Evolutionary conservation across 1,284 basidiomycete genomes (phyloP).

Genomic region (Exsudoporus floridanus): DNA sequence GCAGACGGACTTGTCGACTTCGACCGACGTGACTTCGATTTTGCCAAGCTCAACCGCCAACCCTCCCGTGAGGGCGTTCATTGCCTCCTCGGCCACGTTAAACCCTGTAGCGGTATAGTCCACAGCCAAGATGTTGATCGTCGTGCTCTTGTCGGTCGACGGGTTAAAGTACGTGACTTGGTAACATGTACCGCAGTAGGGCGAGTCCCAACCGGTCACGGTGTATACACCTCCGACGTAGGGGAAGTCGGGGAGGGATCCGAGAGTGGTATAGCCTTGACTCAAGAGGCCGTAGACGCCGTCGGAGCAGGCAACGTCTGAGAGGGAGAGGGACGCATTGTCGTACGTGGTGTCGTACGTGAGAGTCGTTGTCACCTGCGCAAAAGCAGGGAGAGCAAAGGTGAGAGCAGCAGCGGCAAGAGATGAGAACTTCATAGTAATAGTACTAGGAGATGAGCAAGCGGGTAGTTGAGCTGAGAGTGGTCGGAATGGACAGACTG

Average conservation of each 20-base stretch:
- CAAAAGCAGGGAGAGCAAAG: constrained; percentile 16
- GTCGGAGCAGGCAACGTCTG: constrained; percentile 49
- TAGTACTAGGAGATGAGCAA: not conserved
- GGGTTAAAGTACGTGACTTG: constrained; percentile 24
- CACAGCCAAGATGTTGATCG: too few relatives aligned
- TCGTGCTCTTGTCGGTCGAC: too few relatives aligned
- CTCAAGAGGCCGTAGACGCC: constrained; percentile 41
- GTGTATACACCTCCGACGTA: constrained; percentile 46
- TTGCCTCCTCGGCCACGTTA: too few relatives aligned
- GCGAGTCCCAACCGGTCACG: constrained; percentile 35
- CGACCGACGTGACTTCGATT: too few relatives aligned
- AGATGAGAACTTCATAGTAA: constrained; percentile 26
- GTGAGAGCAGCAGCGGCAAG: constrained; percentile 11
- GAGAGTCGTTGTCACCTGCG: constrained; percentile 14
- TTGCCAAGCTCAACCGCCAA: too few relatives aligned
- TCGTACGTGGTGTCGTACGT: constrained; percentile 43
- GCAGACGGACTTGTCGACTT: too few relatives aligned
- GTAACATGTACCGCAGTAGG: constrained; percentile 40
- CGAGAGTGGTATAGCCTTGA: constrained; percentile 47
- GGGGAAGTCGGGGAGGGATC: constrained; percentile 50
- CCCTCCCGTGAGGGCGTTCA: too few relatives aligned
- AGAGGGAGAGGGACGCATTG: constrained; percentile 33
- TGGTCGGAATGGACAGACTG: not conserved
- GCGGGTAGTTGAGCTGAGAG: not conserved
- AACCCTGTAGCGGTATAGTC: too few relatives aligned